Conservation (phyloP, 805 yeast species). For the Suhomyces canberraensis region DNA sequence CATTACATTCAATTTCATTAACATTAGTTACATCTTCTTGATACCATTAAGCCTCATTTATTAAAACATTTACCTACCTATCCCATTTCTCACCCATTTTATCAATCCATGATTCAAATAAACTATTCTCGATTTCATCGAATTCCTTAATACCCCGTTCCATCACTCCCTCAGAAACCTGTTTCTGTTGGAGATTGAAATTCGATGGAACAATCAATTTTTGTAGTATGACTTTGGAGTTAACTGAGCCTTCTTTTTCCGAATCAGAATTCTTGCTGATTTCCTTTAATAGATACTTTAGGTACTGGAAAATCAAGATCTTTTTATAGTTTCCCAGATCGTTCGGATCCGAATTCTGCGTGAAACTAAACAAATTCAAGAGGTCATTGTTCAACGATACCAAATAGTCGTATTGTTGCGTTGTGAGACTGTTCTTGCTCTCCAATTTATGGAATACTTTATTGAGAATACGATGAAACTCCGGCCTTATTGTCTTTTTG, state of each 20-base stretch:
- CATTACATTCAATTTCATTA: no score
- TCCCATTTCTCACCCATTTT: slow-evolving; percentile 21
- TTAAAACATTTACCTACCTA: no score
- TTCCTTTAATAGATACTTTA: slow-evolving; percentile 40
- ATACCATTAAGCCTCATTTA: no score
- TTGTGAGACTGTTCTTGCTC: slow-evolving; percentile 25
- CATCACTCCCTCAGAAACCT: background rate
- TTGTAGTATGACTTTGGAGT: slow-evolving; percentile 20
- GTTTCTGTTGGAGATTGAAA: slow-evolving; percentile 8
- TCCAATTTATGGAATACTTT: slow-evolving; percentile 28
- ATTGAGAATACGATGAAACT: slow-evolving; percentile 16
- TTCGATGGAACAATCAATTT: slow-evolving; percentile 35
- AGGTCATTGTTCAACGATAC: slow-evolving; percentile 18
- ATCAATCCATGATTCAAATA: slow-evolving; percentile 42
- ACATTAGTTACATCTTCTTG: no score
- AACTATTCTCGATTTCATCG: slow-evolving; percentile 41
- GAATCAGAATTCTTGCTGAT: slow-evolving; percentile 17
- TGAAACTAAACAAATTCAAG: slow-evolving; percentile 18
- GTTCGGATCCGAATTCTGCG: slow-evolving; percentile 15
- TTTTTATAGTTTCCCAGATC: slow-evolving; percentile 18
- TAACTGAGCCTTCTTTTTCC: slow-evolving; percentile 3
- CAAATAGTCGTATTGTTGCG: slow-evolving; percentile 29
- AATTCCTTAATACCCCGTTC: slow-evolving; percentile 12
- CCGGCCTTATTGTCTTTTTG: slow-evolving; percentile 11
- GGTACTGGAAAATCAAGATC: slow-evolving; percentile 35